Conservation (phyloP, 2,329 filamentous ascomycete species). For the Pestalotiopsis sp. region DNA sequence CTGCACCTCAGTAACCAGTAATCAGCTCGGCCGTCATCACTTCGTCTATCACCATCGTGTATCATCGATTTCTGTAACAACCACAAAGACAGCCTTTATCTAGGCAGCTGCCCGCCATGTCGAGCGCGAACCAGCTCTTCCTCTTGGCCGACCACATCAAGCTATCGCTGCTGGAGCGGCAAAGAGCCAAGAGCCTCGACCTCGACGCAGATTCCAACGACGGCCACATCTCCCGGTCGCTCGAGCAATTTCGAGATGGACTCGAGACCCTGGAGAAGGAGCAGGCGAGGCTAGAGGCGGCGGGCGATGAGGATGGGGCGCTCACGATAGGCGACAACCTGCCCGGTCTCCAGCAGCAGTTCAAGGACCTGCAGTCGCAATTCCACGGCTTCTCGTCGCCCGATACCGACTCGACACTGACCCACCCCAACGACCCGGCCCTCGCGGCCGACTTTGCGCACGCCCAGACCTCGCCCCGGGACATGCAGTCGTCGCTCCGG, state of each 20-base stretch:
- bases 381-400: slow-evolving; percentile 69
- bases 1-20: background rate
- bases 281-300: slow-evolving; percentile 62
- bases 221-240: slow-evolving; percentile 82
- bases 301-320: slow-evolving; percentile 59
- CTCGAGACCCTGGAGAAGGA: slow-evolving; percentile 70
- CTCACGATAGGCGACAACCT: slow-evolving; percentile 64
- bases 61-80: background rate
- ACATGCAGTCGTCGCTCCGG: slow-evolving; percentile 28
- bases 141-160: slow-evolving; percentile 97
- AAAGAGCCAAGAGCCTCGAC: slow-evolving; percentile 80
- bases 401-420: slow-evolving; percentile 51
- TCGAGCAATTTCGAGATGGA: slow-evolving; percentile 84
- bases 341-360: slow-evolving; percentile 70
- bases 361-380: slow-evolving; percentile 75
- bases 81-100: background rate
- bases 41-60: background rate
- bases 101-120: slow-evolving; percentile 39
- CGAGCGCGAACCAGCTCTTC: slow-evolving; percentile 75
- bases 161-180: slow-evolving; percentile 87
- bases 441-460: slow-evolving; percentile 66
- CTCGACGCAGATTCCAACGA: slow-evolving; percentile 81
- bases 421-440: slow-evolving; percentile 64
- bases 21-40: background rate
- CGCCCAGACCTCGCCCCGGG: slow-evolving; percentile 50